phyloP scores from a whole-genome alignment of 2,329 filamentous ascomycete species.

The Trichoderma gracile region DNA sequence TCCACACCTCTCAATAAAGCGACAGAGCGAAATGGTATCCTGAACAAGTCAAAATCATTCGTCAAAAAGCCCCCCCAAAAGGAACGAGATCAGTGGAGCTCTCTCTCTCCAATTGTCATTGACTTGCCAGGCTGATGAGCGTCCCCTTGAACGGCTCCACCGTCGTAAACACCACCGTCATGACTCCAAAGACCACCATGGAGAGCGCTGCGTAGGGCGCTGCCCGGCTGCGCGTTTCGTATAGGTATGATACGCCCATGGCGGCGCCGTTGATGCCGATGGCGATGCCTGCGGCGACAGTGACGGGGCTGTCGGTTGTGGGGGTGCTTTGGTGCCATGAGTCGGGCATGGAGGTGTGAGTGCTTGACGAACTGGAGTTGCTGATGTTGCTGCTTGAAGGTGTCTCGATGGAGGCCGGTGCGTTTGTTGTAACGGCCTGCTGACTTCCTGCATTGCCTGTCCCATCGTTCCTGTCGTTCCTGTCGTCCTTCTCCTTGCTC shows the following conservation, averaged over 20 bases:
- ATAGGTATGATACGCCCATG: conserved; percentile 60
- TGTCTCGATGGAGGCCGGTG: neutral
- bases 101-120: neutral
- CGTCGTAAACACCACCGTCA: conserved; percentile 56
- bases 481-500: neutral
- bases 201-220: conserved; percentile 58
- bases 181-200: conserved; percentile 59
- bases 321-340: conserved; percentile 4
- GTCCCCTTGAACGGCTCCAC: conserved; percentile 47
- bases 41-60: neutral
- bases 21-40: conserved; percentile 3
- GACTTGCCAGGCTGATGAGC: conserved; percentile 39
- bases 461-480: neutral
- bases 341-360: neutral
- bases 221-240: conserved; percentile 53
- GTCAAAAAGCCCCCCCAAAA: neutral
- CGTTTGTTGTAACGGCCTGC: neutral
- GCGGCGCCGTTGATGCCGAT: conserved; percentile 61
- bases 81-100: neutral
- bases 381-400: neutral
- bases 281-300: conserved; percentile 53
- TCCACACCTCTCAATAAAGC: neutral
- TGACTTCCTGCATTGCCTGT: neutral
- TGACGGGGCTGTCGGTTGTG: conserved; percentile 37
- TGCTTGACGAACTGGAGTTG: neutral